These are phyloP conservation scores for Allium cepa DNA, from an alignment of 106 monocot species.

Conservation along the genomic window DNA sequence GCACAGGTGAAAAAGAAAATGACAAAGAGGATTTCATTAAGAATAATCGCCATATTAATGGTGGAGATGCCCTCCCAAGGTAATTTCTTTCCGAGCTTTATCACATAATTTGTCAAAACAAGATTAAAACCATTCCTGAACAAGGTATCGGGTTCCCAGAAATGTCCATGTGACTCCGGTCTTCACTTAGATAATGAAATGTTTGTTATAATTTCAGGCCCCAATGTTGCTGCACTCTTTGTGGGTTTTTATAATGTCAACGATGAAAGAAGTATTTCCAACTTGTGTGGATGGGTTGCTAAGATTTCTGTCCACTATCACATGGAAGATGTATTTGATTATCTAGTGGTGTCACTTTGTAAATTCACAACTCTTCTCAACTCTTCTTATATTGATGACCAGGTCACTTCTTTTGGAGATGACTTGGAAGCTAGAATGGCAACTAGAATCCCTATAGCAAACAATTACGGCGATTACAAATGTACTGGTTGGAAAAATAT, in stretches of 20 bases:
- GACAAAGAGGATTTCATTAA: conserved; percentile 69
- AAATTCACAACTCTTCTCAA: conserved; percentile 63
- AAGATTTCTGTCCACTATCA: conserved; percentile 61
- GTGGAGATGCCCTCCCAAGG: conserved; percentile 60
- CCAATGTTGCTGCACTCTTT: conserved; percentile 63
- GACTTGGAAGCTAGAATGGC: conserved; percentile 66
- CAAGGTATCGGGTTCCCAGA: conserved; percentile 44
- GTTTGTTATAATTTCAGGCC: conserved; percentile 72
- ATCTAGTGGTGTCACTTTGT: conserved; percentile 61
- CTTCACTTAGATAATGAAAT: conserved; percentile 62
- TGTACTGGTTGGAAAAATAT: conserved; percentile 68
- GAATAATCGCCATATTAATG: conserved; percentile 70
- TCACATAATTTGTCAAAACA: conserved; percentile 58
- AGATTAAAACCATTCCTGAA: conserved; percentile 60
- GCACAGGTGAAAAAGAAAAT: conserved; percentile 74
- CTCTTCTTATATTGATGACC: conserved; percentile 42
- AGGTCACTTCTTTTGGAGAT: conserved; percentile 55
- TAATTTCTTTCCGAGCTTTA: conserved; percentile 64
- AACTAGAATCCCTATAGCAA: conserved; percentile 60
- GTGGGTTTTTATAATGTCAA: conserved; percentile 74
- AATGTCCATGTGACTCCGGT: conserved; percentile 47
- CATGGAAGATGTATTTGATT: conserved; percentile 55
- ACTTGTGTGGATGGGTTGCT: conserved; percentile 54
- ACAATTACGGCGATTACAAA: conserved; percentile 58
- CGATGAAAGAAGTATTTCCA: conserved; percentile 36